Percentiles rank a stretch among this genome's conserved stretches.
Evolutionary conservation across 2,329 filamentous ascomycete genomes (phyloP).

Genomic region (Lasiodiplodia hormozganensis): DNA sequence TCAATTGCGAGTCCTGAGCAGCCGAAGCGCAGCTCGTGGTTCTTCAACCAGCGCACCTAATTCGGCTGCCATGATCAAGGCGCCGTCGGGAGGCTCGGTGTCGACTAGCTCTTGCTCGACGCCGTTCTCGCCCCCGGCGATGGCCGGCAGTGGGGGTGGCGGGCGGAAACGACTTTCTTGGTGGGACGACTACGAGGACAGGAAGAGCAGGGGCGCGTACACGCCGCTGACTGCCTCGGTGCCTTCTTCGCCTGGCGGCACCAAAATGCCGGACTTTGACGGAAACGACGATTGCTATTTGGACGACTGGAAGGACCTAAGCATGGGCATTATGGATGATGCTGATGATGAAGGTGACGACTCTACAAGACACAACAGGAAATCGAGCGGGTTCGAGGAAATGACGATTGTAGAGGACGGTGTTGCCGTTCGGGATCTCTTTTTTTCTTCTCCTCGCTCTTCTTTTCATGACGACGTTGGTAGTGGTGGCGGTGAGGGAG

Average conservation of each 20-base stretch:
- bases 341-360: conserved; percentile 21
- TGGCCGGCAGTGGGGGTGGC: conserved; percentile 18
- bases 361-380: conserved; percentile 11
- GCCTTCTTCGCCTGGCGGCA: conserved; percentile 15
- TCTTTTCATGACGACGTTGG: conserved; percentile 17
- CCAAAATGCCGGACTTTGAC: conserved; percentile 8
- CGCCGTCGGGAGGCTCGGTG: neutral
- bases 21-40: conserved; percentile 75
- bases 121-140: conserved; percentile 1
- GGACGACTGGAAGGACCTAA: conserved; percentile 21
- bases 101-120: conserved; percentile 18
- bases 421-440: conserved; percentile 18
- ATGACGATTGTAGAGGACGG: conserved; percentile 26
- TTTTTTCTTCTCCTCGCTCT: conserved; percentile 8
- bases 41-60: conserved; percentile 66
- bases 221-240: conserved; percentile 16
- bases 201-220: conserved; percentile 16
- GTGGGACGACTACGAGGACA: conserved; percentile 27
- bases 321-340: conserved; percentile 10
- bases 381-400: conserved; percentile 25
- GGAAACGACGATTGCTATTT: conserved; percentile 11
- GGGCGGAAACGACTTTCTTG: conserved; percentile 28
- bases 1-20: conserved; percentile 52
- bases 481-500: neutral
- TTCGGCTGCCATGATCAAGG: conserved; percentile 13